Base-by-base conservation (phyloP, 2,329 filamentous ascomycete species). In the Colletotrichum incanum region DNA sequence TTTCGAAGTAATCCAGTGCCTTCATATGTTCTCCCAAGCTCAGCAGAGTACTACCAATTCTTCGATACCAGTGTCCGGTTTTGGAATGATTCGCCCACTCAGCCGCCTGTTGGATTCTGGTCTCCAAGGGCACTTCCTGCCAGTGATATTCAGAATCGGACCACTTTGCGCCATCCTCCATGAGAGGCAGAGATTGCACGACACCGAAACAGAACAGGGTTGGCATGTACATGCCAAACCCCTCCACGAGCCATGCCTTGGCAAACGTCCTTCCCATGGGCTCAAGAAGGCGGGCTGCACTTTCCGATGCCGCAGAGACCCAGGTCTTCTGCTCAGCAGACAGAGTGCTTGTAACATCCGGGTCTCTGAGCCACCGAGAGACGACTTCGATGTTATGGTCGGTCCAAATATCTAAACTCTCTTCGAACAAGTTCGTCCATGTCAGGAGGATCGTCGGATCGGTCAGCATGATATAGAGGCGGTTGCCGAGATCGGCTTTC, bases 151-250 rank as follows among this genome's bases (percentile, higher is more conserved):
- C 79, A 5, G 79, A 80, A 49, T 82, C 79, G 0, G 79, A 79
- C 81, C 81, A 84, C 0, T 79, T 81, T 65, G 79, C 76, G 2
- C 82, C 83, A 1, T 79, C 78, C 18, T 84, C 78, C 76, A 84
- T 80, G 3, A 81, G 81, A 6, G 83, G 81, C 39, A 84, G 78
- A 52, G 79, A 81, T 67, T 85, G 83, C 5, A 85, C 83, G 47
- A 85, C 84, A 66, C 84, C 82, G 72, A 85, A 84, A 73, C 83
- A 85, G 67, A 84, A 82, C 0, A 82, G 74, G 0, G 83, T 83
- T 6, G 83, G 82, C 7, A 84, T 76, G 45, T 84, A 84, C 43
- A 76, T 77, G 34, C 78, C 74, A 37, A 80, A 84, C 5, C 78
- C 76, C 5, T 76, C 75, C 0, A 80, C 79, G 0, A 85, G 77